Conservation (phyloP, 176 grass and related monocot species). For the Pharus latifolius region DNA sequence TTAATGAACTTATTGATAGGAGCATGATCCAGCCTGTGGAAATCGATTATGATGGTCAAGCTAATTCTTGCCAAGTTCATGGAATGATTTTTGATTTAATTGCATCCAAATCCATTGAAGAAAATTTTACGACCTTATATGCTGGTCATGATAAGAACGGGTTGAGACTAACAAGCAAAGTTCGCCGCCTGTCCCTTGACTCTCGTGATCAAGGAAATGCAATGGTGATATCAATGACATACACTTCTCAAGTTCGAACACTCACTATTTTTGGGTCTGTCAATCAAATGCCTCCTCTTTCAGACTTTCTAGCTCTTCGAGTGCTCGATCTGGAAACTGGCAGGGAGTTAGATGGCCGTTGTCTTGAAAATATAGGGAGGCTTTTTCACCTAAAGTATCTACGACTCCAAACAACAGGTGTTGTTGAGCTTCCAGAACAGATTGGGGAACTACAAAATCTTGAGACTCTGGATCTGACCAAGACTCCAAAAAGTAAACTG, state of each 20-base stretch:
- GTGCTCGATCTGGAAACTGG: background rate
- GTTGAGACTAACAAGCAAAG: background rate
- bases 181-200: background rate
- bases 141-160: background rate
- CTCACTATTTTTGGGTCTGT: background rate
- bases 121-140: background rate
- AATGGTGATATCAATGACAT: background rate
- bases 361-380: background rate
- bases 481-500: background rate
- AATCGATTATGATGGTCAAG: background rate
- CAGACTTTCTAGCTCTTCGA: background rate
- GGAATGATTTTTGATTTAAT: constrained; percentile 7
- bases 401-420: background rate
- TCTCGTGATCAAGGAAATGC: background rate
- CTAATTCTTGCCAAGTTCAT: background rate
- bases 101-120: background rate
- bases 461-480: background rate
- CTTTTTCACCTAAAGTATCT: background rate
- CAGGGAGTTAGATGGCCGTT: background rate
- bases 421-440: background rate
- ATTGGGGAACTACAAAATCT: constrained; percentile 2
- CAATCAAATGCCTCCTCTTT: background rate
- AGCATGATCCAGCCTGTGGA: background rate
- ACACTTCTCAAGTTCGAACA: background rate
- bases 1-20: constrained; percentile 11